Evolutionary conservation across 257 asterid genomes (phyloP).

Genomic region (Scutellaria galericulata): DNA sequence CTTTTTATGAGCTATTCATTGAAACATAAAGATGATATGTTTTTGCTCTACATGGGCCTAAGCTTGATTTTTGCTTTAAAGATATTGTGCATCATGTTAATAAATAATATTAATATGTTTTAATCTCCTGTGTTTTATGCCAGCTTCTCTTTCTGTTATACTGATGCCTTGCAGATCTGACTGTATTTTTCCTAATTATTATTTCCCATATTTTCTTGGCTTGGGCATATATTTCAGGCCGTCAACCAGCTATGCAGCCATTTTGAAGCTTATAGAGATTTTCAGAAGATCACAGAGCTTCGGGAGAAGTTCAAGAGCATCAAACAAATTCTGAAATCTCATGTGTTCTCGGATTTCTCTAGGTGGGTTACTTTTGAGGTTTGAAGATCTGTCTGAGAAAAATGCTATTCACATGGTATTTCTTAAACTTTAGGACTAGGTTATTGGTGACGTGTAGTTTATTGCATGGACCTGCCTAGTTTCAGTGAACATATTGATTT

Average conservation of each 20-base stretch:
- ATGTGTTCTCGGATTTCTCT: slow-evolving; percentile 94
- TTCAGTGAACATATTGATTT: slow-evolving; percentile 18
- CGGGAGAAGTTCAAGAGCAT: slow-evolving; percentile 93
- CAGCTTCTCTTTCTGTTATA: slow-evolving; percentile 17
- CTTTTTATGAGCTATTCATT: slow-evolving; percentile 32
- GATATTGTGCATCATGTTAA: not conserved
- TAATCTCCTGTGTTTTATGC: slow-evolving; percentile 4
- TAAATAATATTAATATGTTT: slow-evolving; percentile 6
- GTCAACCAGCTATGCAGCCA: slow-evolving; percentile 96
- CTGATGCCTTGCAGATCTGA: too few relatives aligned
- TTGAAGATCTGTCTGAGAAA: slow-evolving; percentile 21
- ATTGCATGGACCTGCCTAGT: slow-evolving; percentile 7
- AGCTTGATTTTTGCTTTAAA: slow-evolving; percentile 18
- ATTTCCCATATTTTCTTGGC: slow-evolving; percentile 29
- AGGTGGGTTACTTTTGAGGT: slow-evolving; percentile 56
- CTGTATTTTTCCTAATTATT: slow-evolving; percentile 27
- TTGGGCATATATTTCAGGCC: slow-evolving; percentile 67
- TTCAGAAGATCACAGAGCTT: slow-evolving; percentile 92
- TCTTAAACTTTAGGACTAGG: slow-evolving; percentile 16
- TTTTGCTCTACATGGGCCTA: slow-evolving; percentile 16
- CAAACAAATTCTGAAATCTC: slow-evolving; percentile 91
- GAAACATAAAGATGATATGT: not conserved
- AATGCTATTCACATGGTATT: slow-evolving; percentile 14
- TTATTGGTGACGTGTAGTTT: slow-evolving; percentile 23
- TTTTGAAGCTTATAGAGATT: slow-evolving; percentile 94